Evolutionary conservation across 495 filamentous ascomycete species (phyloP).

Genomic region (Podospora bellae-mahoneyi): DNA sequence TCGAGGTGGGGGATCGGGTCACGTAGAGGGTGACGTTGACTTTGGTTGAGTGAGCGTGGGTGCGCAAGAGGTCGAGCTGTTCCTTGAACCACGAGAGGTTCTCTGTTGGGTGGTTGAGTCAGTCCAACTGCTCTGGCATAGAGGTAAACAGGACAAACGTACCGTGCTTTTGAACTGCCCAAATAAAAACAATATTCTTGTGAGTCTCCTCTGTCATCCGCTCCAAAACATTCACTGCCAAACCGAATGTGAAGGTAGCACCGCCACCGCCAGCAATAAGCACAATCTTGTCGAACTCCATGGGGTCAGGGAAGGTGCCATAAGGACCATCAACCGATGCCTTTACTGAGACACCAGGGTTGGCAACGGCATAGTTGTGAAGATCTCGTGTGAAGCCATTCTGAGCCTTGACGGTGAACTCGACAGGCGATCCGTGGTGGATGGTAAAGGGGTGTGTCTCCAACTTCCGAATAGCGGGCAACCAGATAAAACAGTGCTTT

Average conservation of each 20-base stretch:
- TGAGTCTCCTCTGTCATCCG: slow-evolving; percentile 39
- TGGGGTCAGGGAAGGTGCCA: slow-evolving; percentile 54
- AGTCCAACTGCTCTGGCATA: neutral
- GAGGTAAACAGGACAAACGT: slow-evolving; percentile 19
- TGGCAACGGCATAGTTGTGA: slow-evolving; percentile 46
- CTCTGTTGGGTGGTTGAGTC: slow-evolving; percentile 10
- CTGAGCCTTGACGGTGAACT: slow-evolving; percentile 54
- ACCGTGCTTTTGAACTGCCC: slow-evolving; percentile 52
- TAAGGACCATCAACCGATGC: slow-evolving; percentile 59
- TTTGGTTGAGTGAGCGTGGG: slow-evolving; percentile 41
- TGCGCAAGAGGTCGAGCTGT: slow-evolving; percentile 44
- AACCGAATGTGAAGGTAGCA: slow-evolving; percentile 55
- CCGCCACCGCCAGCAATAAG: slow-evolving; percentile 59
- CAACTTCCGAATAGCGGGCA: slow-evolving; percentile 53
- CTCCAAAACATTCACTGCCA: slow-evolving; percentile 49
- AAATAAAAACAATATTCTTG: slow-evolving; percentile 54
- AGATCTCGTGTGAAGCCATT: slow-evolving; percentile 58
- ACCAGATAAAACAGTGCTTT: slow-evolving; percentile 60
- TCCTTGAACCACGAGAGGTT: slow-evolving; percentile 51
- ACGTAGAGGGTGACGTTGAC: slow-evolving; percentile 48
- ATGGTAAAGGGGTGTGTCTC: slow-evolving; percentile 65
- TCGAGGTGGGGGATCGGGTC: slow-evolving; percentile 32
- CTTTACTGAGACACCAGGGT: slow-evolving; percentile 45
- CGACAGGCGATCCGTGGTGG: slow-evolving; percentile 46
- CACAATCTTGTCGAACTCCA: slow-evolving; percentile 54